Percentiles rank a stretch among this genome's conserved stretches.
These are phyloP conservation scores for Macrolepiota fuliginosa DNA, from an alignment of 768 basidiomycete species.

Conservation along the genomic window DNA sequence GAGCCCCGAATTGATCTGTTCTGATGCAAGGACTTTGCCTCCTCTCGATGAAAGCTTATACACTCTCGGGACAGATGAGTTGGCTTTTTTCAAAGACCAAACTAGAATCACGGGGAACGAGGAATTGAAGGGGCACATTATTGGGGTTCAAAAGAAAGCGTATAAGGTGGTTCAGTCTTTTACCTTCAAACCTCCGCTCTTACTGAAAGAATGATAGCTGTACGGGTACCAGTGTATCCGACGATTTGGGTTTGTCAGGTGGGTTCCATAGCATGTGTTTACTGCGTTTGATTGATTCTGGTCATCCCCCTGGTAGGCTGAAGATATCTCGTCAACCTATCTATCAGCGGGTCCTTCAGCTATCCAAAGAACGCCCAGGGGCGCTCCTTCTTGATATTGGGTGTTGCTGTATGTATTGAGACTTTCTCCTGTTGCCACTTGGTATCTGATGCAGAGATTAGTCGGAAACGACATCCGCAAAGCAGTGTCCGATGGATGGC, in stretches of 20 bases:
- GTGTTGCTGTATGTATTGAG: slow-evolving; percentile 35
- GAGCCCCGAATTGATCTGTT: neutral
- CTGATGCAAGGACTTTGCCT: neutral
- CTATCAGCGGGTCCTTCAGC: slow-evolving; percentile 28
- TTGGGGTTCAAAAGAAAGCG: slow-evolving; percentile 34
- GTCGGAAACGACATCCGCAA: slow-evolving; percentile 40
- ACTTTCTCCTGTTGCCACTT: neutral
- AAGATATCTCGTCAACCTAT: slow-evolving; percentile 32
- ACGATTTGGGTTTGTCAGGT: slow-evolving; percentile 33
- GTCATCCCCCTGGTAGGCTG: slow-evolving; percentile 15
- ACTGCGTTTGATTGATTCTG: neutral
- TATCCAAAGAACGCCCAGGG: slow-evolving; percentile 21
- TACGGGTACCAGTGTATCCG: slow-evolving; percentile 36
- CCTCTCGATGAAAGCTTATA: slow-evolving; percentile 26
- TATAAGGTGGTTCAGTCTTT: slow-evolving; percentile 17
- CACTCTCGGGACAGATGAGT: slow-evolving; percentile 17
- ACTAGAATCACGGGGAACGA: slow-evolving; percentile 35
- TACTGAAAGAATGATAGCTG: slow-evolving; percentile 22
- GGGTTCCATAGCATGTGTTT: neutral
- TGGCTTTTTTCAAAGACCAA: slow-evolving; percentile 34
- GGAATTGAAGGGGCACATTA: slow-evolving; percentile 35
- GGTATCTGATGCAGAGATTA: slow-evolving; percentile 13
- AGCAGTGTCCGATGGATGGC: slow-evolving; percentile 37
- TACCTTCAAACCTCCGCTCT: slow-evolving; percentile 10
- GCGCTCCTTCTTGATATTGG: slow-evolving; percentile 40